Base-by-base conservation (phyloP, 2,329 filamentous ascomycete genomes). In the Polytolypa hystricis region DNA sequence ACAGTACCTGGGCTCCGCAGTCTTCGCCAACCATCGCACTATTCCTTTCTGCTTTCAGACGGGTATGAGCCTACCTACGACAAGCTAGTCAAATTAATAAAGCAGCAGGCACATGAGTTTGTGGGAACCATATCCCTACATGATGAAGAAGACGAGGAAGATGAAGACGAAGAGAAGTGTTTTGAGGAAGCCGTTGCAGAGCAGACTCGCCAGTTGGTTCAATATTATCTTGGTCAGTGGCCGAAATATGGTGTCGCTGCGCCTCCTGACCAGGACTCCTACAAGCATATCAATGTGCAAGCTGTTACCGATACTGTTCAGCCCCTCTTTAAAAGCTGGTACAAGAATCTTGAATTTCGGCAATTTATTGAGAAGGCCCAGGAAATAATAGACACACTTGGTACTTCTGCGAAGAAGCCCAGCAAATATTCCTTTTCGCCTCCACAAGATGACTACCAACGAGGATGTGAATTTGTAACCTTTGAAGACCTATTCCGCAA, bases 1-100 rank as follows among this genome's bases (percentile, higher is more conserved):
- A 52, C 47, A 7, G 37, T 47, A 2, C 40, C 45, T 2, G 21
- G 27, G 18, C 37, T 55, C n/a, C 41, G 39, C 10, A 4, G 2
- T 28, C 36, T 37, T 12, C 12, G n/a, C n/a, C n/a, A 27, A 9
- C 49, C 47, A 12, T 4, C 32, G 1, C 25, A 38, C 20, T 1
- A 26, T 3, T 10, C 5, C 3, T 50, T 47, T 32, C 5, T 36
- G 5, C 37, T 54, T n/a, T 19, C 16, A 2, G 32, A 49, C 15
- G 47, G 43, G 2, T 41, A 41, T 35, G 7, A 12, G 14, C 39
- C 40, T 8, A 10, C 21, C 5, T 27, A 30, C 9, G 1, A 19
- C 8, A 27, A 4, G 9, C 12, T 44, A 9, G 14, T 32, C 8
- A 20, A 8, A 20, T 12, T 39, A 20, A 14, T 15, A 21, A 8